Evolutionary conservation across 169 alveolate species (phyloP).

Genomic region (Cyclospora cayetanensis): DNA sequence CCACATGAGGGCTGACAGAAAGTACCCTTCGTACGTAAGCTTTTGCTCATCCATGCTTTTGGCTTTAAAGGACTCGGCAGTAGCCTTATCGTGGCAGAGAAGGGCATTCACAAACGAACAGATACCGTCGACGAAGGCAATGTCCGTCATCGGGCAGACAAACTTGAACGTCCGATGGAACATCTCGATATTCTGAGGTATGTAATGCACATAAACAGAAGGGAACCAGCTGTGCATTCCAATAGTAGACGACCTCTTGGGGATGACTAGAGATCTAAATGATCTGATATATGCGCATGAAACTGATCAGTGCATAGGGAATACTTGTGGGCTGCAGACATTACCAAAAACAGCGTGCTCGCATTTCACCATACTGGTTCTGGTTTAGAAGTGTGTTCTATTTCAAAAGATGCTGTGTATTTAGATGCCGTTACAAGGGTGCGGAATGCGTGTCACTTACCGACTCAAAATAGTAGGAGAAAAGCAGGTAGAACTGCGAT

Average conservation of each 20-base stretch:
- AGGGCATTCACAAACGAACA: slow-evolving; percentile 89
- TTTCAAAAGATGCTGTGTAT: no score
- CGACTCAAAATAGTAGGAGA: slow-evolving; percentile 86
- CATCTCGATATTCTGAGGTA: slow-evolving; percentile 80
- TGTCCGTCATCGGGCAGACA: slow-evolving; percentile 89
- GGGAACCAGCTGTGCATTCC: not conserved
- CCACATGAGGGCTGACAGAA: slow-evolving; percentile 95
- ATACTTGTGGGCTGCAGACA: no score
- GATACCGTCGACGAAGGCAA: slow-evolving; percentile 88
- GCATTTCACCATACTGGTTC: no score
- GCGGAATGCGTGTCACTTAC: not conserved
- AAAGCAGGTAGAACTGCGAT: slow-evolving; percentile 88
- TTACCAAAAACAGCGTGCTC: no score
- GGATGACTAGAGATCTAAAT: no score
- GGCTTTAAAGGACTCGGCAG: slow-evolving; percentile 81
- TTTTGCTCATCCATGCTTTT: slow-evolving; percentile 91
- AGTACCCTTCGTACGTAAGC: slow-evolving; percentile 92
- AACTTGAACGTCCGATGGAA: slow-evolving; percentile 83
- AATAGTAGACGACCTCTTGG: not conserved
- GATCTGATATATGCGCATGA: no score
- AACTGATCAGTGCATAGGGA: no score
- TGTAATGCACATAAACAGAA: not conserved
- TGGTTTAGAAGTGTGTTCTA: no score
- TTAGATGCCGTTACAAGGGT: no score
- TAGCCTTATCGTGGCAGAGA: slow-evolving; percentile 83